These are phyloP conservation scores for Gonium pectorale DNA, from an alignment of 139 green algal species.

Conservation along the genomic window DNA sequence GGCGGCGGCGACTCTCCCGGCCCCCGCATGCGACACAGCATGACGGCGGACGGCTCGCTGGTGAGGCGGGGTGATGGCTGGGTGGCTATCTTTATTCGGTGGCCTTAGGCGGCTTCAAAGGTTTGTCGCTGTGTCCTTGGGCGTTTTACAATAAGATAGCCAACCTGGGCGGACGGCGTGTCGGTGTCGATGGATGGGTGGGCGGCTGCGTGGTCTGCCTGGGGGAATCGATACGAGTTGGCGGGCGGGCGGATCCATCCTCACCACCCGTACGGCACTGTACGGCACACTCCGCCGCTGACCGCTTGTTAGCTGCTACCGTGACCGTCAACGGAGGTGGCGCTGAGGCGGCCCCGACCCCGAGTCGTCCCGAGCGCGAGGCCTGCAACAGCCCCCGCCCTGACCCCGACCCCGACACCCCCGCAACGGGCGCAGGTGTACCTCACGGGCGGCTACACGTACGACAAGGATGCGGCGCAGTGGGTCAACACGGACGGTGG, in stretches of 20 bases:
- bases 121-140: neutral
- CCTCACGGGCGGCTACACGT: slow-evolving; percentile 14
- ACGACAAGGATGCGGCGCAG: neutral
- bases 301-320: too few species aligned
- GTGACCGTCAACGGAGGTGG: too few species aligned
- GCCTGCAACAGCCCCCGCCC: too few species aligned
- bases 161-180: too few species aligned
- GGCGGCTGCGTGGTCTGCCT: too few species aligned
- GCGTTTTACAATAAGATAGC: neutral
- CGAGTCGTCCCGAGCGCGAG: too few species aligned
- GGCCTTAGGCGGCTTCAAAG: neutral
- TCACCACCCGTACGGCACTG: neutral
- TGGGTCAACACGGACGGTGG: neutral
- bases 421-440: neutral
- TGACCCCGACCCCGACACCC: too few species aligned
- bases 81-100: neutral
- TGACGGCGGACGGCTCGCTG: neutral
- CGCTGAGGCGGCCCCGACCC: too few species aligned
- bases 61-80: neutral
- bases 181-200: too few species aligned
- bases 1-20: slow-evolving; percentile 4
- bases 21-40: slow-evolving; percentile 6
- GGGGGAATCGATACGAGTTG: too few species aligned
- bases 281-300: too few species aligned
- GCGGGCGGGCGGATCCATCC: too few species aligned